Conservation (phyloP, 805 yeast species). For the Metschnikowia shivogae region DNA sequence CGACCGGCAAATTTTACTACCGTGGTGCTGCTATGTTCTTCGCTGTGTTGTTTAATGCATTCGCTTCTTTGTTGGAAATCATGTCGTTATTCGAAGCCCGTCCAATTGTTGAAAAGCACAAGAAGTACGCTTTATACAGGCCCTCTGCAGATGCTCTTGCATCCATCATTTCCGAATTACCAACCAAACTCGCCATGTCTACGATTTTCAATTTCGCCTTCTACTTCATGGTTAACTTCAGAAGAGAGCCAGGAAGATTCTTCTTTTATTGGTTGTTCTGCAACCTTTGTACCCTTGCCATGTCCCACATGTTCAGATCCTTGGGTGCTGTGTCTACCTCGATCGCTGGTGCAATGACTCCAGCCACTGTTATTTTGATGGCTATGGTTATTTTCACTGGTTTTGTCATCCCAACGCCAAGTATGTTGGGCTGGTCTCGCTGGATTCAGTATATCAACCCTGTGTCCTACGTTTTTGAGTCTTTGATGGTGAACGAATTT, state of each 20-base stretch:
- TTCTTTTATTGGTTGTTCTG: constrained; percentile 35
- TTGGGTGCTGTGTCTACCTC: constrained; percentile 41
- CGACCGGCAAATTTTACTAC: constrained; percentile 54
- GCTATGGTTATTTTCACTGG: constrained; percentile 55
- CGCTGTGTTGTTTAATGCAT: constrained; percentile 57
- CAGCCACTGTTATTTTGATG: constrained; percentile 44
- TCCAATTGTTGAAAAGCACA: constrained; percentile 67
- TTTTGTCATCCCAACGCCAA: constrained; percentile 39
- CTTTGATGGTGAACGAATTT: constrained; percentile 64
- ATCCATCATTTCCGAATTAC: constrained; percentile 55
- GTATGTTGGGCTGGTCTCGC: constrained; percentile 28
- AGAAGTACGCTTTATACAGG: constrained; percentile 64
- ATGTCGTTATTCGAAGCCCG: constrained; percentile 55
- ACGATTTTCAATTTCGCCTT: constrained; percentile 30
- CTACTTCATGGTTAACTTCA: constrained; percentile 30
- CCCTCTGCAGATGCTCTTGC: constrained; percentile 74
- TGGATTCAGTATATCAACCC: constrained; percentile 44
- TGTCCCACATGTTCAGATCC: constrained; percentile 41
- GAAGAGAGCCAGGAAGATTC: constrained; percentile 35
- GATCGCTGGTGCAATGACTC: constrained; percentile 41
- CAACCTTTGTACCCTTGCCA: constrained; percentile 21
- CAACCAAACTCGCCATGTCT: constrained; percentile 46
- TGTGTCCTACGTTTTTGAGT: constrained; percentile 45
- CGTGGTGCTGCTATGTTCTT: constrained; percentile 64
- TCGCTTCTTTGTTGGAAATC: constrained; percentile 57